Evolutionary conservation across 768 basidiomycete species (phyloP), one percentile per base, ranked within the genome.

Genomic region (Tephrocybe sp.): DNA sequence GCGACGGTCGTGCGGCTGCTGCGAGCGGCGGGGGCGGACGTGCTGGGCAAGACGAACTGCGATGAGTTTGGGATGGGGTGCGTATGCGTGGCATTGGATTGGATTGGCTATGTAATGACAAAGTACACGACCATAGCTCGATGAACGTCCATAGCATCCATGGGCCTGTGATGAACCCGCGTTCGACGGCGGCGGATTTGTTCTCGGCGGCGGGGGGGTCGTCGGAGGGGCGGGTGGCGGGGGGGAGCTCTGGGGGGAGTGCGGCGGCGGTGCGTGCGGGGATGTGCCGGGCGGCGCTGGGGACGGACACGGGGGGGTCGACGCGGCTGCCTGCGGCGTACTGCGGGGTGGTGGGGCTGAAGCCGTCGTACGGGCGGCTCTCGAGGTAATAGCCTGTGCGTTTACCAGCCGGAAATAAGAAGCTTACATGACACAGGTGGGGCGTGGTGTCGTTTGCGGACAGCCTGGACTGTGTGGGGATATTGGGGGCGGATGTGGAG

Each of bases 41-140:
- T 98, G 10, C 62, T 88, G 1, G 96, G 93, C 1, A 97, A 97
- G 70, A 86, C 94, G 0, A 95, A 96, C 63, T 92, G 93, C 66
- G 96, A 99, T 64, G 95, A 98, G 68, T 98, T 98, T 68, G 96
- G 96, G 1, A 98, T 98, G 96, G 96, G 96, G 88, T 94, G 51
- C 17, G 84, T 68, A 24, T 3, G 28, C 28, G 28, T 30, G 28
- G 28, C 11, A 11, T 11, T 30, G 28, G 5, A 11, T 30, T 5
- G 28, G 28, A 30, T 5, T 5, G 28, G 26, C 9, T 30, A 8
- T 14, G 7, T 41, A 7, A 37, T 45, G n/a, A n/a, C n/a, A n/a
- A n/a, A n/a, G n/a, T n/a, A n/a, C n/a, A n/a, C n/a, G n/a, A n/a
- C 15, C 8, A n/a, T 54, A 92, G 89, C 15, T 98, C 93, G 2